Percentiles rank a stretch among this genome's conserved stretches.
These are phyloP conservation scores for Corymbia citriodora DNA, from an alignment of 441 rosid genomes.

Conservation along the genomic window DNA sequence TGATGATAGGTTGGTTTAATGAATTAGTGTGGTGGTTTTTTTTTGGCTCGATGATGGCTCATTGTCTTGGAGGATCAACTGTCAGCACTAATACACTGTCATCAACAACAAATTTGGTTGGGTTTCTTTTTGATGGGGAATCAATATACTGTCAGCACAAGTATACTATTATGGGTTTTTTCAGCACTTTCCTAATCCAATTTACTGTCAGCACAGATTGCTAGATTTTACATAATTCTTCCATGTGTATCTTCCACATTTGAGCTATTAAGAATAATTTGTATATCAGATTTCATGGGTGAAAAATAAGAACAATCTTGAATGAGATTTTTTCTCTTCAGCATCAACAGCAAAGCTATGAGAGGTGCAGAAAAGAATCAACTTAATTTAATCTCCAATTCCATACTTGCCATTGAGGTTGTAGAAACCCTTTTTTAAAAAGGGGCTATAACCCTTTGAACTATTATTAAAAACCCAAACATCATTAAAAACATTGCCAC, in stretches of 20 bases:
- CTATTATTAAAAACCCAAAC: too few species aligned
- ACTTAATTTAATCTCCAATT: neutral
- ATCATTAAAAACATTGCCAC: too few species aligned
- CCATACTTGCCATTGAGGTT: neutral
- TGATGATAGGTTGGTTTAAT: too few species aligned
- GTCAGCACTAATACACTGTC: too few species aligned
- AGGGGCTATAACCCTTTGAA: neutral
- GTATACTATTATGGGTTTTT: too few species aligned
- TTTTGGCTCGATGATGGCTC: too few species aligned
- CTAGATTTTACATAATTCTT: neutral
- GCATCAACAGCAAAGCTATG: neutral
- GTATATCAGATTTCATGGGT: neutral
- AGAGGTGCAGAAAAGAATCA: neutral
- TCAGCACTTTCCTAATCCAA: neutral
- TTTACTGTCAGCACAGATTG: neutral
- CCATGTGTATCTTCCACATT: neutral
- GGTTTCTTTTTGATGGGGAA: too few species aligned
- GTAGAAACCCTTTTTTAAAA: neutral
- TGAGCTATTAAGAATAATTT: neutral
- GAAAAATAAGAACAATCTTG: neutral
- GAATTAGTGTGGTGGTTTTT: too few species aligned
- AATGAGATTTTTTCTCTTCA: neutral
- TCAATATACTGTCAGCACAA: too few species aligned
- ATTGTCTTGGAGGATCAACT: too few species aligned
- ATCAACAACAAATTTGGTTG: too few species aligned